Conservation (phyloP, 1,284 basidiomycete species). For the Pholiota adiposa region DNA sequence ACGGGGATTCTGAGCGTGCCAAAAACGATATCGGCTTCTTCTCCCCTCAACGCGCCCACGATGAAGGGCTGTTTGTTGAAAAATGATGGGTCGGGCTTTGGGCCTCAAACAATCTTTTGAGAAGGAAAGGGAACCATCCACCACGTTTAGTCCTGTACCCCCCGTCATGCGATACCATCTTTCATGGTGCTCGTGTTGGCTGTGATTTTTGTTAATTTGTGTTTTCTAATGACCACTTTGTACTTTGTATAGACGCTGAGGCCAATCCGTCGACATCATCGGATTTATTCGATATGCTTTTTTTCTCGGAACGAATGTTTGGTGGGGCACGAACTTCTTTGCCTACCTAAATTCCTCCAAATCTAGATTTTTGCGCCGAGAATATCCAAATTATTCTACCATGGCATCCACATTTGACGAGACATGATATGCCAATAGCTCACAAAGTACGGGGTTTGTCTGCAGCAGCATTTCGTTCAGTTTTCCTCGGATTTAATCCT, state of each 20-base stretch:
- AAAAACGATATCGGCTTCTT: neutral
- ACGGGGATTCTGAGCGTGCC: slow-evolving; percentile 38
- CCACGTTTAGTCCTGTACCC: slow-evolving; percentile 19
- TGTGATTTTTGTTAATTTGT: slow-evolving; percentile 17
- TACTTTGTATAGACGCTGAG: slow-evolving; percentile 20
- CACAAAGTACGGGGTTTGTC: too few species aligned
- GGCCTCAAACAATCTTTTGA: neutral
- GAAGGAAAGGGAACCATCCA: neutral
- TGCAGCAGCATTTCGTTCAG: too few species aligned
- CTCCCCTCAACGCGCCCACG: neutral
- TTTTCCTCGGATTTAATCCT: too few species aligned
- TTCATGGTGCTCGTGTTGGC: slow-evolving; percentile 13
- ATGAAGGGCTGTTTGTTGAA: slow-evolving; percentile 11
- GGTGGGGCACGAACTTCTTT: too few species aligned
- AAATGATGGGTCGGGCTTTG: slow-evolving; percentile 12
- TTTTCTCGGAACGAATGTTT: too few species aligned
- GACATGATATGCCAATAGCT: too few species aligned
- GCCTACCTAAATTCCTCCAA: too few species aligned
- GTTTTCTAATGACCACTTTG: slow-evolving; percentile 20
- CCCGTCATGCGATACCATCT: slow-evolving; percentile 13
- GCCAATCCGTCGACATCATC: neutral
- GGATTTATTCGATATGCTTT: neutral
- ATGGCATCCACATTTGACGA: too few species aligned
- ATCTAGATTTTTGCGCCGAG: too few species aligned
- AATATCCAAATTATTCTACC: too few species aligned